Evolutionary conservation across 164 flowering plant genomes (phyloP), one percentile per base, ranked within the genome.

Genomic region (Aristolochia contorta): DNA sequence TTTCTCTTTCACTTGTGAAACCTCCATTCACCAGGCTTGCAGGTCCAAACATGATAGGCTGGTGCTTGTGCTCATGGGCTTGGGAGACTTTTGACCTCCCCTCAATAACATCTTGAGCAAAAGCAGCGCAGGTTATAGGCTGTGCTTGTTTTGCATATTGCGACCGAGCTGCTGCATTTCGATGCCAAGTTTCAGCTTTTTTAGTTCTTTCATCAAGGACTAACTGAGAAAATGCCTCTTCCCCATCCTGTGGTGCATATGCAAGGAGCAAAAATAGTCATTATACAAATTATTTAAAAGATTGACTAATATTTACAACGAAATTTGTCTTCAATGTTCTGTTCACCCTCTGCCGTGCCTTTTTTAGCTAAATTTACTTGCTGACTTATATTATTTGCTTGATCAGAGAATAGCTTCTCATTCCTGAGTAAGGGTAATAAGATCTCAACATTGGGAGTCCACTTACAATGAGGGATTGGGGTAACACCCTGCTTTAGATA

Each of bases 101-200:
- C 81, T 94, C 97, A 47, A 94, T 15, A 32, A 91, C 96, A 76
- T 94, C 99, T 74, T 87, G 99, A 58, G 99, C 97, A 82, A 94
- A 94, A 47, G 97, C 84, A 25, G 99, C 96, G 76, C 99, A 94
- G 9, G 96, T 91, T 57, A 94, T 91, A 5, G 99, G 99, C 51
- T 72, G 77, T 25, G 90, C 86, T 43, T 97, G 96, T 72, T 77
- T 83, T 56, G 87, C 71, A 63, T 73, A 85, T 48, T 51, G 80
- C 56, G 84, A 82, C 56, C 78, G 76, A 32, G 60, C 58, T 16
- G 91, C 96, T 68, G 94, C 84, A 77, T 77, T 72, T 37, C 84
- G 87, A 72, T 94, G 99, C 91, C 93, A 91, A 41, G 56, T 75
- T 75, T 94, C 96, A 69, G 95, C 96, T 68, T 63, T 87, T 70